These are phyloP conservation scores for Emergomyces orientalis DNA, from an alignment of 2,329 filamentous ascomycete genomes.

Conservation along the genomic window DNA sequence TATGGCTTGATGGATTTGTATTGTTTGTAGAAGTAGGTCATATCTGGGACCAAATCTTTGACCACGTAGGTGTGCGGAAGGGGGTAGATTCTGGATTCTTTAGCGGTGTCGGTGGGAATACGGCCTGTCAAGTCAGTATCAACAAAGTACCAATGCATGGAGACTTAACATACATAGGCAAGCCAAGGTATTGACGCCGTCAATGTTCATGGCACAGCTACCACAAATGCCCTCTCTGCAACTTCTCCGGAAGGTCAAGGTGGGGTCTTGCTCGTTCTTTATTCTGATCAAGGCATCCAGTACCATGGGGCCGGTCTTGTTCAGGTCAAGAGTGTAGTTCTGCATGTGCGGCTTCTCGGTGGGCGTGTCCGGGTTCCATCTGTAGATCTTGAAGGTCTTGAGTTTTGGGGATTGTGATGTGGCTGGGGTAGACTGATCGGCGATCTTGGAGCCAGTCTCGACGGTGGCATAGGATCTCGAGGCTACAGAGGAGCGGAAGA, in stretches of 20 bases:
- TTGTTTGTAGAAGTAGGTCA: constrained; percentile 99
- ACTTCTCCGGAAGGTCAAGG: constrained; percentile 87
- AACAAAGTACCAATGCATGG: not conserved
- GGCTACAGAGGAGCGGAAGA: constrained; percentile 34
- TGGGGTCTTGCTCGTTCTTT: constrained; percentile 98
- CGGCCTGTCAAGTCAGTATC: constrained; percentile 53
- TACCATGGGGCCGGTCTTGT: constrained; percentile 99
- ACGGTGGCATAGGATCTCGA: constrained; percentile 42
- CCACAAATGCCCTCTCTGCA: constrained; percentile 98
- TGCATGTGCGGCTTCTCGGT: constrained; percentile 93
- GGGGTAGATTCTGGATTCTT: constrained; percentile 91
- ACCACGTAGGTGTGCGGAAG: constrained; percentile 98
- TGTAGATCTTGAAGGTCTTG: constrained; percentile 98
- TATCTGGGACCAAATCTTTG: constrained; percentile 94
- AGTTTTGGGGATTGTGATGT: constrained; percentile 50
- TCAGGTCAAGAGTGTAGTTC: constrained; percentile 86
- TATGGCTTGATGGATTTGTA: constrained; percentile 99
- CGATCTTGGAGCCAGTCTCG: constrained; percentile 42
- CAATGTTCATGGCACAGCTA: constrained; percentile 99
- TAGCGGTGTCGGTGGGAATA: constrained; percentile 71
- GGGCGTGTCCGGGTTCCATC: constrained; percentile 93
- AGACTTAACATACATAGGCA: constrained; percentile 73
- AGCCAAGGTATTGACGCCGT: constrained; percentile 93
- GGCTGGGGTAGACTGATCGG: constrained; percentile 53
- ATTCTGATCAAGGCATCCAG: constrained; percentile 93